These are phyloP conservation scores for Inonotus obliquus DNA, from an alignment of 1,284 basidiomycete genomes.

Conservation along the genomic window DNA sequence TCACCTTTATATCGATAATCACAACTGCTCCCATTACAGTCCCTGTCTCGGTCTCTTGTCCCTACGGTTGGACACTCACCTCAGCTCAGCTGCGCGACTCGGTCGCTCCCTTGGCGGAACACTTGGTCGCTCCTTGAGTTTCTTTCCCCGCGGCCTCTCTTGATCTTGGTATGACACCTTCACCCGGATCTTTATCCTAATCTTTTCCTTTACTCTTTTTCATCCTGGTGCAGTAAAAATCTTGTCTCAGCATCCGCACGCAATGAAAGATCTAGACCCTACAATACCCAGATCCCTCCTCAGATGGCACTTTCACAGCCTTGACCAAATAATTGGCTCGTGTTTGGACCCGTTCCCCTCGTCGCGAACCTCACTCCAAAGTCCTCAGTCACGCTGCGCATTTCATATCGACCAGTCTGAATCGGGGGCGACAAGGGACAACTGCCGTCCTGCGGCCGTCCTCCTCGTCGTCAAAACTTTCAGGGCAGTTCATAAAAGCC, in stretches of 20 bases:
- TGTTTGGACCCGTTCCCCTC: background rate
- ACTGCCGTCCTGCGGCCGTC: background rate
- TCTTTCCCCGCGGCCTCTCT: background rate
- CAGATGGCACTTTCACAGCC: background rate
- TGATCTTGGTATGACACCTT: background rate
- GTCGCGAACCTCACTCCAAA: background rate
- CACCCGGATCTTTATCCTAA: too few relatives aligned
- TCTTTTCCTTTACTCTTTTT: too few relatives aligned
- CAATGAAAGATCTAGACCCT: background rate
- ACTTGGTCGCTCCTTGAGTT: background rate
- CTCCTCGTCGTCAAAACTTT: too few relatives aligned
- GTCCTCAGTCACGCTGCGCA: too few relatives aligned
- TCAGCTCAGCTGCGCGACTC: too few relatives aligned
- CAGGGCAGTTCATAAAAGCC: background rate
- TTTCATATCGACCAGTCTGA: background rate
- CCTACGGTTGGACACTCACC: too few relatives aligned
- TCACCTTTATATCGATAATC: too few relatives aligned
- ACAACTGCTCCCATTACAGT: too few relatives aligned
- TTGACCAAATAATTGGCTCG: background rate
- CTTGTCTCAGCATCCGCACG: background rate
- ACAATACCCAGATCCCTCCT: background rate
- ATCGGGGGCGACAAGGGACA: background rate
- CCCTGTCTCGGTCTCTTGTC: too few relatives aligned
- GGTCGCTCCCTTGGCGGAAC: too few relatives aligned
- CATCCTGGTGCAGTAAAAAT: too few relatives aligned